Percentiles rank a stretch among this genome's conserved stretches.
Evolutionary conservation across 306 rosid species (phyloP).

Genomic region (Lathyrus tuberosus): DNA sequence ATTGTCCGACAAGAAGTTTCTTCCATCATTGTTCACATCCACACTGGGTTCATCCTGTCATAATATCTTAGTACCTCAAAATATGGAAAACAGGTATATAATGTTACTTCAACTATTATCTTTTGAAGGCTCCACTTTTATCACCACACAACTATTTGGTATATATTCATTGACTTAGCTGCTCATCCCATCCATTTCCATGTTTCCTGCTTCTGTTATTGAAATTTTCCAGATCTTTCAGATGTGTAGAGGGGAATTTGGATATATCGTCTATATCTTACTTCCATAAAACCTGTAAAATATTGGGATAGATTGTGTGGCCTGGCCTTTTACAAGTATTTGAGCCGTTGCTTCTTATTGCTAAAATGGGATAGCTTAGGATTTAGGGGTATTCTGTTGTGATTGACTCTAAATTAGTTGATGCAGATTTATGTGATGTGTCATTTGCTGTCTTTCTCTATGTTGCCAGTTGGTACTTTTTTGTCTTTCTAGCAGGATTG

Average conservation of each 20-base stretch:
- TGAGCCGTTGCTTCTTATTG: background rate
- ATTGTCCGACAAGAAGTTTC: slow-evolving; percentile 73
- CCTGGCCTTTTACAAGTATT: background rate
- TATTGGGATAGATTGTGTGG: slow-evolving; percentile 6
- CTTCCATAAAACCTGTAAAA: background rate
- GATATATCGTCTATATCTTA: background rate
- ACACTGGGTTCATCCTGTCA: slow-evolving; percentile 61
- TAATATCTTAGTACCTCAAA: slow-evolving; percentile 66
- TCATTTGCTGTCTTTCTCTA: slow-evolving; percentile 7
- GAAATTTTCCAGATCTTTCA: background rate
- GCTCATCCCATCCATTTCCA: slow-evolving; percentile 13
- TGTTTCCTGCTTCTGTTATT: slow-evolving; percentile 12
- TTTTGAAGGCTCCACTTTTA: slow-evolving; percentile 3
- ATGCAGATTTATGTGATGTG: slow-evolving; percentile 1
- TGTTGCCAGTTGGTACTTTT: background rate
- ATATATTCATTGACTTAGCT: slow-evolving; percentile 31
- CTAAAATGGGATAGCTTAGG: background rate
- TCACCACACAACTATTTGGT: slow-evolving; percentile 3
- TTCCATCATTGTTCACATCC: slow-evolving; percentile 70
- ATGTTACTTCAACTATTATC: slow-evolving; percentile 23
- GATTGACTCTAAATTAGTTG: background rate
- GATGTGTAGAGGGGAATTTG: background rate
- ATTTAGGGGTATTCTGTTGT: background rate
- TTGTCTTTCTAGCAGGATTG: background rate
- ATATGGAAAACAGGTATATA: slow-evolving; percentile 70